phyloP scores from a whole-genome alignment of 164 flowering plant species.

The Brasenia schreberi region DNA sequence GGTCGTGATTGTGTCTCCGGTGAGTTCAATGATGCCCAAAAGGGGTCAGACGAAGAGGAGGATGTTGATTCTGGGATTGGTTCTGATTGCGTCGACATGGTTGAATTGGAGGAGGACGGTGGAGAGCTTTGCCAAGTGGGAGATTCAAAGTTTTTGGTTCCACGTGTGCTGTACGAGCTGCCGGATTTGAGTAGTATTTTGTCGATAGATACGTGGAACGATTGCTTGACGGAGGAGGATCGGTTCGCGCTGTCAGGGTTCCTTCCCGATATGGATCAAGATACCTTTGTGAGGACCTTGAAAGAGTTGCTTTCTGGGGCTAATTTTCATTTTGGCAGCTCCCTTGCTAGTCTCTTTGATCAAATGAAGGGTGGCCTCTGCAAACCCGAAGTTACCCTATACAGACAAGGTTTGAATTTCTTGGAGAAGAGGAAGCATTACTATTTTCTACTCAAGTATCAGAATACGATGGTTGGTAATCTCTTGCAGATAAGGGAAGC shows the following conservation, averaged over 20 bases:
- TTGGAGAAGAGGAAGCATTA: constrained; percentile 62
- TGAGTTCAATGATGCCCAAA: constrained; percentile 54
- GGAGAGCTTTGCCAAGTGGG: constrained; percentile 75
- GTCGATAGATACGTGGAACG: constrained; percentile 87
- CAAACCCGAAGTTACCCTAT: constrained; percentile 85
- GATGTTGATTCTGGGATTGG: constrained; percentile 86
- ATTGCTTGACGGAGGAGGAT: constrained; percentile 74
- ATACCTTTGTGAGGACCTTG: constrained; percentile 45
- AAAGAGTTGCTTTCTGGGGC: constrained; percentile 57
- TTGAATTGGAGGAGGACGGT: constrained; percentile 73
- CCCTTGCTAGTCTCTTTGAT: constrained; percentile 45
- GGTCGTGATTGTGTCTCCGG: constrained; percentile 57
- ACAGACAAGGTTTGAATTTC: constrained; percentile 59
- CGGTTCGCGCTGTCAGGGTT: constrained; percentile 49
- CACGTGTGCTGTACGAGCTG: constrained; percentile 77
- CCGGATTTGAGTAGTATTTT: constrained; percentile 50
- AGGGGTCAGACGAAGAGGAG: constrained; percentile 47
- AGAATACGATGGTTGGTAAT: constrained; percentile 49
- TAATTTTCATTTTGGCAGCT: constrained; percentile 86
- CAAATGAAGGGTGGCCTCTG: constrained; percentile 89
- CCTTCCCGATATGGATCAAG: constrained; percentile 83
- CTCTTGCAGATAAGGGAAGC: constrained; percentile 7
- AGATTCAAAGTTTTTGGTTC: constrained; percentile 54
- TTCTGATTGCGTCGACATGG: constrained; percentile 69
- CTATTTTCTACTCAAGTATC: constrained; percentile 60